Evolutionary conservation across 129 eudicot species (phyloP), one percentile per base, ranked within the genome.

Genomic region (Escallonia rubra): DNA sequence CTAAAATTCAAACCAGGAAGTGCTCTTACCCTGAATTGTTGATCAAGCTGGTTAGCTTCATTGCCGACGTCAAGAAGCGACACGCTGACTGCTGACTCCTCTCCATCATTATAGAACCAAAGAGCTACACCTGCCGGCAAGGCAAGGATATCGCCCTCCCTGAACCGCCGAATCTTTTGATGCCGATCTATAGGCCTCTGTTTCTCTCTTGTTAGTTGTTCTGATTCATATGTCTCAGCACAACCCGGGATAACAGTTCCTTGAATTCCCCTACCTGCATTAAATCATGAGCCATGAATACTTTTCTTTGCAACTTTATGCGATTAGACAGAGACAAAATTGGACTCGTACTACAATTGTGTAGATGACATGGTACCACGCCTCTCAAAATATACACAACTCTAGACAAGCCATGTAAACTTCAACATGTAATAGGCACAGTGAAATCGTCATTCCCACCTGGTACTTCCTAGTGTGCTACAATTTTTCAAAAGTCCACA

Each of bases 171-270:
- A 14, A 89, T 69, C 78, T 71, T 83, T 76, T 89, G 94, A 65
- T 89, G 96, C 64, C 74, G 74, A 70, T 89, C 87, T 11, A 39
- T 10, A 4, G 62, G 66, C 74, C 69, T 14, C 42, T 23, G 34
- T 23, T 23, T 23, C 34, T 23, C 34, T 23, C 34, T 23, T 23
- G 34, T 23, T 23, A 23, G 34, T 23, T 23, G 34, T 0, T 70
- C 69, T 2, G 89, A 68, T 53, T 85, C 80, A 60, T 62, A 85
- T 10, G 96, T 82, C 75, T 89, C 90, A 0, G 87, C 83, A 38
- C 96, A 89, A 13, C 92, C 96, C 2, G 96, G 87, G 40, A 85
- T 10, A 10, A 77, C 85, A 3, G 71, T 68, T 62, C 93, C 96
- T 13, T 70, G 80, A 47, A 89, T 38, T 46, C 87, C 93, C 39